Conservation (phyloP, 371 early-diverging fungal genomes). For the Fennellomyces sp. region DNA sequence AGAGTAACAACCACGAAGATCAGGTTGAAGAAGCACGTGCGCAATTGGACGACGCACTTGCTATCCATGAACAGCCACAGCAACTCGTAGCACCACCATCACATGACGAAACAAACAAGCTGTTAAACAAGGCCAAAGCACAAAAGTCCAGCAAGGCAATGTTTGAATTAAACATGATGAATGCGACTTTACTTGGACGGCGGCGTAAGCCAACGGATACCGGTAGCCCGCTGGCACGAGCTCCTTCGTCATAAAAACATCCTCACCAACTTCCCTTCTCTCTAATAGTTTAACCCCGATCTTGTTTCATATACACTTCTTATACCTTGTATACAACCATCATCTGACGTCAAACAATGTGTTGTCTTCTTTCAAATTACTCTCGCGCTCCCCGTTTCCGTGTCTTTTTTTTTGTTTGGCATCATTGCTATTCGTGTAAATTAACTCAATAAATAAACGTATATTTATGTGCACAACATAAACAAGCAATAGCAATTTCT, state of each 20-base stretch:
- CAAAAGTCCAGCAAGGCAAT: neutral
- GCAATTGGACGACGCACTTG: slow-evolving; percentile 6
- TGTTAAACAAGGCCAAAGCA: slow-evolving; percentile 3
- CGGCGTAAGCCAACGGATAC: slow-evolving; percentile 6
- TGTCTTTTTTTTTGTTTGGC: neutral
- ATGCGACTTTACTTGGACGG: slow-evolving; percentile 18
- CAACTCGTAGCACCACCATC: slow-evolving; percentile 9
- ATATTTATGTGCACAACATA: no score
- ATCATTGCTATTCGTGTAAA: no score
- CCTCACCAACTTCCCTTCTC: neutral
- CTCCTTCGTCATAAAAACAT: neutral
- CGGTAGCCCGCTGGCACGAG: slow-evolving; percentile 7
- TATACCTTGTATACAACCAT: neutral
- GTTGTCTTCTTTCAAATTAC: neutral
- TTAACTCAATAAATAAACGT: no score
- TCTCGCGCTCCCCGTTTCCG: neutral
- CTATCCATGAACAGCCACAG: neutral
- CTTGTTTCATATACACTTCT: neutral
- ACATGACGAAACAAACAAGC: slow-evolving; percentile 9
- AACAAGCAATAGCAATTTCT: no score
- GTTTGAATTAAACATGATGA: slow-evolving; percentile 18
- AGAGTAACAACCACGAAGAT: neutral
- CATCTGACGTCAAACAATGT: neutral
- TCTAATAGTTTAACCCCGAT: neutral
- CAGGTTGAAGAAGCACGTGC: neutral